Base-by-base conservation (phyloP, 192 early-diverging fungal species). In the Entrophospora sp. region DNA sequence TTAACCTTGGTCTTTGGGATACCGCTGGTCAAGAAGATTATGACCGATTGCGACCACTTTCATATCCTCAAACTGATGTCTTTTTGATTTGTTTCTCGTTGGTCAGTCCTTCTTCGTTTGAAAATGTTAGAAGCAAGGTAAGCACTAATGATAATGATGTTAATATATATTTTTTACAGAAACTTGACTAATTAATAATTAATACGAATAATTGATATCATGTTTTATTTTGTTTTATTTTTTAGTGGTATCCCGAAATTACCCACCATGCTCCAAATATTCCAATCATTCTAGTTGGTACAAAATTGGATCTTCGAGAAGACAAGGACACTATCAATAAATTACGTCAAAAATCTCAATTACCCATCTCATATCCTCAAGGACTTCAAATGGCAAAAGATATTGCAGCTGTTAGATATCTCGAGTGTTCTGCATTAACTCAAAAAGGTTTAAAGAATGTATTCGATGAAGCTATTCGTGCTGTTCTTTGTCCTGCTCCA, bases 1-100 rank as follows among this genome's bases (percentile, higher is more conserved):
- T 97, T 79, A 97, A 92, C 77, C 77, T 97, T 44, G 95, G 95
- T 36, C 83, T 97, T 61, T 97, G 93, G 93, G 95, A 97, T 84
- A 97, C 95, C 9, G n/a, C n/a, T n/a, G 92, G 91, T 70, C 92
- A 94, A 78, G 93, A 96, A 76, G 92, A 94, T 85, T 96, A 96
- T 66, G 93, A 94, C 75, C 83, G 94, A 64, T 82, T 96, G 61
- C 86, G 94, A 32, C 94, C 94, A 13, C 79, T 96, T 30, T 95
- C 92, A 8, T 96, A 95, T 70, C 94, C 92, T 4, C 92, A 96
- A 75, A 96, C 94, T 12, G 92, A 96, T 70, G 92, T 96, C 5
- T 96, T 96, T 75, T 79, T 96, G n/a, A 88, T 96, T 45, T 96
- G 92, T 73, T 96, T 96, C 74, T 92, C 89, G 38, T 91, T 95